Percentiles rank a stretch among this genome's conserved stretches.
These are phyloP conservation scores for Cryptosporidium xiaoi DNA, from an alignment of 169 alveolate species.

Conservation along the genomic window DNA sequence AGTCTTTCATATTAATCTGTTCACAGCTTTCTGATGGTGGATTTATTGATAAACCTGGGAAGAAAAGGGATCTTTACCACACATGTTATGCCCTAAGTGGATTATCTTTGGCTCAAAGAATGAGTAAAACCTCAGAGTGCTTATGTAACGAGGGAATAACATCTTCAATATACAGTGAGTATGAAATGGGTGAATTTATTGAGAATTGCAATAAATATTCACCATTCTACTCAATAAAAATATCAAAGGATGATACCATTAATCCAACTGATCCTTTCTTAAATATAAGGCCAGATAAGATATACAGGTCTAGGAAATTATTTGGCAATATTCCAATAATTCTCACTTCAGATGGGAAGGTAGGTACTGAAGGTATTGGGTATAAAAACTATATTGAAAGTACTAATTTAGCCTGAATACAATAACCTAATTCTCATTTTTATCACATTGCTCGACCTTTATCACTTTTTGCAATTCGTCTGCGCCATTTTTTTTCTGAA, in stretches of 20 bases:
- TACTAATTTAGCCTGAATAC: background rate
- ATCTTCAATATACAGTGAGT: background rate
- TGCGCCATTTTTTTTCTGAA: background rate
- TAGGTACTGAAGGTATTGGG: slow-evolving; percentile 63
- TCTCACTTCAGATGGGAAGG: slow-evolving; percentile 4
- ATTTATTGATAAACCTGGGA: slow-evolving; percentile 95
- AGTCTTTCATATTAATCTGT: slow-evolving; percentile 76
- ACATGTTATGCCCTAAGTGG: slow-evolving; percentile 95
- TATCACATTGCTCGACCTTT: background rate
- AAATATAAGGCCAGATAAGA: slow-evolving; percentile 68
- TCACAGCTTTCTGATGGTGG: slow-evolving; percentile 87
- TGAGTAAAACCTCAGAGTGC: background rate
- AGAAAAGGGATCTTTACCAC: slow-evolving; percentile 93
- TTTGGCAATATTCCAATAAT: slow-evolving; percentile 28
- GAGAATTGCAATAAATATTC: slow-evolving; percentile 14
- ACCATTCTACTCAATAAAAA: slow-evolving; percentile 4
- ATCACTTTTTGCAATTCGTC: background rate
- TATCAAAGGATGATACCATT: background rate
- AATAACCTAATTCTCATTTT: background rate
- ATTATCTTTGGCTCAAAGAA: slow-evolving; percentile 79
- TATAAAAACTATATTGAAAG: slow-evolving; percentile 47
- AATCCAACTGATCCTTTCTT: slow-evolving; percentile 68
- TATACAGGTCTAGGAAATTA: slow-evolving; percentile 21
- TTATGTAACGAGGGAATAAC: background rate
- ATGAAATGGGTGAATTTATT: background rate